phyloP scores from a whole-genome alignment of 208 protist species.

The Angomonas ambiguus region DNA sequence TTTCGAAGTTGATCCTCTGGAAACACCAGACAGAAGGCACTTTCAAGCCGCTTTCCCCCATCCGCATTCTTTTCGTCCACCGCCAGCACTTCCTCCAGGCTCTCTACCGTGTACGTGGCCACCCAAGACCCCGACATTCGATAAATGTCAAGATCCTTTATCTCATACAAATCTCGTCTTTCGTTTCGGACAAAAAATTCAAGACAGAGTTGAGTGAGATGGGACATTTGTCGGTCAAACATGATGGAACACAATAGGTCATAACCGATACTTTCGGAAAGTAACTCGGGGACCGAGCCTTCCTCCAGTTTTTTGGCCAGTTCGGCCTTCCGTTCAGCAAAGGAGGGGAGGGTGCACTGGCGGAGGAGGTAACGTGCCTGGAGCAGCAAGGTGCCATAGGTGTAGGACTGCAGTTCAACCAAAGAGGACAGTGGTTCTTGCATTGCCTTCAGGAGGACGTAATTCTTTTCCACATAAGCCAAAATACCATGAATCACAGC shows the following conservation, averaged over 20 bases:
- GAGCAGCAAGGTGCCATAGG: slow-evolving; percentile 57
- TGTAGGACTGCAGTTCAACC: slow-evolving; percentile 44
- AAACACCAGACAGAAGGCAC: slow-evolving; percentile 55
- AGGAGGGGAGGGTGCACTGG: slow-evolving; percentile 64
- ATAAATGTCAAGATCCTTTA: slow-evolving; percentile 67
- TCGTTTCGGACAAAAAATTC: slow-evolving; percentile 79
- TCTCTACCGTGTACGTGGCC: slow-evolving; percentile 56
- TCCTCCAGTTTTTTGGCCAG: slow-evolving; percentile 57
- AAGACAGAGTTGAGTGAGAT: slow-evolving; percentile 64
- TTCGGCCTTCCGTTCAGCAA: slow-evolving; percentile 63
- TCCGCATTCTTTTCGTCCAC: slow-evolving; percentile 12
- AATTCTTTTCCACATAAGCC: slow-evolving; percentile 42
- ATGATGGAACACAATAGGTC: slow-evolving; percentile 74
- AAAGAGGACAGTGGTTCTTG: slow-evolving; percentile 40
- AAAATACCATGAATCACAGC: slow-evolving; percentile 55
- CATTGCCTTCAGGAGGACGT: slow-evolving; percentile 65
- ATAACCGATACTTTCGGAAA: slow-evolving; percentile 58
- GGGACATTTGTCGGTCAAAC: slow-evolving; percentile 68
- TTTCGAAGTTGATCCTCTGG: slow-evolving; percentile 45
- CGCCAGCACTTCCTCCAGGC: slow-evolving; percentile 26
- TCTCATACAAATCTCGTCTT: slow-evolving; percentile 58
- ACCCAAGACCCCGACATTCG: slow-evolving; percentile 44
- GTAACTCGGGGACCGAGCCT: slow-evolving; percentile 37
- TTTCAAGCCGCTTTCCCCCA: slow-evolving; percentile 12
- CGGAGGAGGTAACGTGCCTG: slow-evolving; percentile 69